A percentile compares a stretch with the other conserved stretches of the same genome.
Conservation (phyloP, 2,329 filamentous ascomycete species). For the Cercospora citrullina region DNA sequence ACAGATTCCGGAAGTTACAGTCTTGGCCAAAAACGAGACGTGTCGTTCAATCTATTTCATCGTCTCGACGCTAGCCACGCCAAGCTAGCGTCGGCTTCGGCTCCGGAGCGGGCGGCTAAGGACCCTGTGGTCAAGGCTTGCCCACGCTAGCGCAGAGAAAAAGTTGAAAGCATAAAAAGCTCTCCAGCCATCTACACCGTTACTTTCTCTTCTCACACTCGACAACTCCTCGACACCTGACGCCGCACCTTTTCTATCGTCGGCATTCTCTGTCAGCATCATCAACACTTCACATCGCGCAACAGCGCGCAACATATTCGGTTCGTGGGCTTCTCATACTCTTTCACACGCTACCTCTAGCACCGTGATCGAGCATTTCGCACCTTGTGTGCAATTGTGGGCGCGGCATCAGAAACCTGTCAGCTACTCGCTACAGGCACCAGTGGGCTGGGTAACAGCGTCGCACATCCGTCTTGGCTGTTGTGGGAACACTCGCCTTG, state of each 20-base stretch:
- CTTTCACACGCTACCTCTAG: constrained; percentile 29
- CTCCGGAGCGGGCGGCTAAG: background rate
- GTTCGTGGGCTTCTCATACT: constrained; percentile 34
- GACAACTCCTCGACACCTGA: background rate
- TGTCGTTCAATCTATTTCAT: constrained; percentile 4
- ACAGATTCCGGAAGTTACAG: background rate
- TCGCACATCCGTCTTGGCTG: constrained; percentile 44
- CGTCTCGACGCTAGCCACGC: background rate
- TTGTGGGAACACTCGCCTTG: constrained; percentile 57
- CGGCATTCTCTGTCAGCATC: constrained; percentile 18
- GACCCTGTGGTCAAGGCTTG: background rate
- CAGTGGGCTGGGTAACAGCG: constrained; percentile 32
- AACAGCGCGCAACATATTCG: constrained; percentile 18
- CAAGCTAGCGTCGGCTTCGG: background rate
- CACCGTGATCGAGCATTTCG: constrained; percentile 31
- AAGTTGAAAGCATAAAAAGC: constrained; percentile 7
- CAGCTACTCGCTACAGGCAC: constrained; percentile 25
- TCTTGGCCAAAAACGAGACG: background rate
- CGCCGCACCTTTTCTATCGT: background rate
- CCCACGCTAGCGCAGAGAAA: constrained; percentile 4
- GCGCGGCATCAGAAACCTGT: constrained; percentile 27
- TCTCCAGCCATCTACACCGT: constrained; percentile 7
- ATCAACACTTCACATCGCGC: constrained; percentile 1
- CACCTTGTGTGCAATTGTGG: constrained; percentile 29
- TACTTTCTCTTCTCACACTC: background rate